Conservation (phyloP, 768 basidiomycete genomes). For the Terana coerulea region DNA sequence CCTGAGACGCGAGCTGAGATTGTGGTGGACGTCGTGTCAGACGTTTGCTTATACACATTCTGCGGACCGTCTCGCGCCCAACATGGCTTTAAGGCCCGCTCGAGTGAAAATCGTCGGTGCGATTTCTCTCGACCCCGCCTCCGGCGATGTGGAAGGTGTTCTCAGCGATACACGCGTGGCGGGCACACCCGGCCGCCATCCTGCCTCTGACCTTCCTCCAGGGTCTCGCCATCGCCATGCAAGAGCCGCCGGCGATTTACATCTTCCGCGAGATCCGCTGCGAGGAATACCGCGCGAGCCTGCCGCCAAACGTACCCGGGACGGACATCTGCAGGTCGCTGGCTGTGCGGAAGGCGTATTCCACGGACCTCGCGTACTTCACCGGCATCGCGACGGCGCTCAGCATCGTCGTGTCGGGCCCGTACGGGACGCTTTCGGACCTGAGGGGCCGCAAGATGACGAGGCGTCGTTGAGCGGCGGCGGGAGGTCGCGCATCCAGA, state of each 20-base stretch:
- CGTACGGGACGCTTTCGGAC: conserved; percentile 1
- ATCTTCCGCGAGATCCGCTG: conserved; percentile 1
- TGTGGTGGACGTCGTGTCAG: too few relatives aligned
- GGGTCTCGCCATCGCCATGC: not conserved
- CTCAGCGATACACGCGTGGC: not conserved
- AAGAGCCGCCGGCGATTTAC: not conserved
- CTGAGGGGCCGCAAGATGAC: not conserved
- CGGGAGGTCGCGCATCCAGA: too few relatives aligned
- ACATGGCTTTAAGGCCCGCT: too few relatives aligned
- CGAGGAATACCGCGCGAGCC: not conserved
- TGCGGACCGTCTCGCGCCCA: too few relatives aligned
- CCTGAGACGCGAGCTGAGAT: too few relatives aligned
- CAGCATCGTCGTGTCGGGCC: not conserved
- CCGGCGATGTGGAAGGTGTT: not conserved
- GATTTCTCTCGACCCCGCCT: too few relatives aligned
- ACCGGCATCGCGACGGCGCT: not conserved
- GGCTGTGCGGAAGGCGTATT: conserved; percentile 1
- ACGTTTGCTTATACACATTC: too few relatives aligned
- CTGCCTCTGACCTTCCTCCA: conserved; percentile 6
- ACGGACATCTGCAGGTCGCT: not conserved
- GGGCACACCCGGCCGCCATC: not conserved
- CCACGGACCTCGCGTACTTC: not conserved
- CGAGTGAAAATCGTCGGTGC: too few relatives aligned
- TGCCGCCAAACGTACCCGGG: not conserved
- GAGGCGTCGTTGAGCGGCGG: too few relatives aligned